These are phyloP conservation scores for Guyanaporus albipodus DNA, from an alignment of 768 basidiomycete species.

Conservation along the genomic window DNA sequence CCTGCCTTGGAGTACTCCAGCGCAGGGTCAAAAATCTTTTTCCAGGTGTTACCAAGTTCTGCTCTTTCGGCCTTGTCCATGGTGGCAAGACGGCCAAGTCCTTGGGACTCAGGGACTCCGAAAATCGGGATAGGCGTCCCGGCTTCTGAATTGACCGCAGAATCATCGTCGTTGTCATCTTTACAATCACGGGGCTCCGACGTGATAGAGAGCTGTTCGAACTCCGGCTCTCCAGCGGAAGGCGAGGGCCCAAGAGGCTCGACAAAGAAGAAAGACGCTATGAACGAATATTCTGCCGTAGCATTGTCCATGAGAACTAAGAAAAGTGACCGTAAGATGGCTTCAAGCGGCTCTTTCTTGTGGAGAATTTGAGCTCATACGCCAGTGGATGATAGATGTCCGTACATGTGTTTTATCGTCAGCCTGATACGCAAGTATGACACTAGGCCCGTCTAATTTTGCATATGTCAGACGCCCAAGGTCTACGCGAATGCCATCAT, in stretches of 20 bases:
- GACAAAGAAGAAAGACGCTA: conserved; percentile 74
- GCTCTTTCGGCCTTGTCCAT: conserved; percentile 58
- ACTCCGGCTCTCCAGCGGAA: conserved; percentile 34
- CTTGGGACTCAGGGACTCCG: conserved; percentile 23
- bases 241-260: conserved; percentile 24
- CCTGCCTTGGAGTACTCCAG: conserved; percentile 78
- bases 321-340: conserved; percentile 77
- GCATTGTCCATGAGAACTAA: conserved; percentile 95
- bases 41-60: conserved; percentile 71
- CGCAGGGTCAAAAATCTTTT: conserved; percentile 88
- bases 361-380: conserved; percentile 11
- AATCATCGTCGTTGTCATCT: conserved; percentile 38
- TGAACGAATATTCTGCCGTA: conserved; percentile 86
- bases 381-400: conserved; percentile 4
- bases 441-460: conserved; percentile 74
- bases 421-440: conserved; percentile 82
- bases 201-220: conserved; percentile 30
- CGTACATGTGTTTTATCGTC: conserved; percentile 85
- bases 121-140: conserved; percentile 32
- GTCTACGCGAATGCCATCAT: conserved; percentile 39
- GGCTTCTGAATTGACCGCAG: conserved; percentile 49
- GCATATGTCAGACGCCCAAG: conserved; percentile 59
- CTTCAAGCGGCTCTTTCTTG: conserved; percentile 82
- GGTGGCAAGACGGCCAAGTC: conserved; percentile 27
- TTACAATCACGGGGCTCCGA: conserved; percentile 42